Conservation (phyloP, 495 filamentous ascomycete species). For the Neohortaea acidophila region DNA sequence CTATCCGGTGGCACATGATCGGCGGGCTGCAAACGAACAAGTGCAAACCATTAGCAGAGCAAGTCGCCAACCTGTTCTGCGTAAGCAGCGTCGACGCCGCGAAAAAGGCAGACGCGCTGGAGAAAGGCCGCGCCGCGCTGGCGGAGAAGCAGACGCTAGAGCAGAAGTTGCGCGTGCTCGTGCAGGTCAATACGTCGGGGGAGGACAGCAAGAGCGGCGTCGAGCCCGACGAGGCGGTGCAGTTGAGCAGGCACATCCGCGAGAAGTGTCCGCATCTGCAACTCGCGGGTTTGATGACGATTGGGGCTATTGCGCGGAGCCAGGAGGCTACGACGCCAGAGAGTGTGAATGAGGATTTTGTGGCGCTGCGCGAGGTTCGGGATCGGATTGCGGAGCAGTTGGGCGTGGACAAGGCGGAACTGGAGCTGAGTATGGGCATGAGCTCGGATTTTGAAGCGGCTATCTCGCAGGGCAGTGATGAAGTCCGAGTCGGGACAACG, state of each 20-base stretch:
- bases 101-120: constrained; percentile 71
- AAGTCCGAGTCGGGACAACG: constrained; percentile 90
- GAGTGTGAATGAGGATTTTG: constrained; percentile 83
- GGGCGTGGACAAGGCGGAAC: constrained; percentile 29
- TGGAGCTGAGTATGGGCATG: constrained; percentile 73
- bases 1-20: constrained; percentile 90
- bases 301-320: constrained; percentile 79
- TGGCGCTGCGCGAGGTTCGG: constrained; percentile 48
- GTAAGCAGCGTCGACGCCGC: constrained; percentile 76
- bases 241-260: constrained; percentile 49
- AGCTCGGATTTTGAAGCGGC: constrained; percentile 89
- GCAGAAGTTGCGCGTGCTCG: constrained; percentile 51
- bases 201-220: constrained; percentile 76
- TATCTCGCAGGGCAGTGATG: constrained; percentile 64
- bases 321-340: constrained; percentile 45
- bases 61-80: constrained; percentile 80
- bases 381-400: constrained; percentile 44
- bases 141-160: constrained; percentile 17
- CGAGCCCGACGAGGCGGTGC: constrained; percentile 41
- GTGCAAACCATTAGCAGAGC: constrained; percentile 67
- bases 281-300: constrained; percentile 85
- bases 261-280: constrained; percentile 56
- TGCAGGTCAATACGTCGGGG: constrained; percentile 90
- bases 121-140: constrained; percentile 47
- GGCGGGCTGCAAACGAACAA: constrained; percentile 83